These are phyloP conservation scores for Aureobasidium namibiae DNA, from an alignment of 2,329 filamentous ascomycete species.

Conservation along the genomic window DNA sequence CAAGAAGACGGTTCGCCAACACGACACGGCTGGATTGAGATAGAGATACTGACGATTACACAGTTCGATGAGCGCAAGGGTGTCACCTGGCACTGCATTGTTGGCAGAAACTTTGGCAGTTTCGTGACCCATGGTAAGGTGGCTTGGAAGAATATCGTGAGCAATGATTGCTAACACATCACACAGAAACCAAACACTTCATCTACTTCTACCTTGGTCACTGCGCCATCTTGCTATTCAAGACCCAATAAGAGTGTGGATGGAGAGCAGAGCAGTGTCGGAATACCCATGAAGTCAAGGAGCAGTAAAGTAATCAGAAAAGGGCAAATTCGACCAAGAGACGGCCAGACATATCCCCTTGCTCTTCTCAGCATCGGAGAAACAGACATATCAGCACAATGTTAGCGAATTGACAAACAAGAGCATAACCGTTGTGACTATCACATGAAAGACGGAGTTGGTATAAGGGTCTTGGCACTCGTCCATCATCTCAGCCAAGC, in stretches of 20 bases:
- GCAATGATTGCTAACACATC: constrained; percentile 18
- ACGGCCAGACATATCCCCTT: background rate
- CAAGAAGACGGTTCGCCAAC: constrained; percentile 67
- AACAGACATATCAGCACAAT: background rate
- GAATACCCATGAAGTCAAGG: constrained; percentile 1
- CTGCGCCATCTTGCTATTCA: constrained; percentile 96
- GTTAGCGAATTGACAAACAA: background rate
- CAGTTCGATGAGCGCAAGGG: constrained; percentile 97
- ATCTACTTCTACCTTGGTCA: constrained; percentile 99
- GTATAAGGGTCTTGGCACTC: background rate
- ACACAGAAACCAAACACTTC: constrained; percentile 93
- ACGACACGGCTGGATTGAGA: background rate
- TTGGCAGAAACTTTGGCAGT: constrained; percentile 96
- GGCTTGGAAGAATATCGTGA: background rate
- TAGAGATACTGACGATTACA: background rate
- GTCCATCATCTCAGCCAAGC: background rate
- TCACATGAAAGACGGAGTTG: background rate
- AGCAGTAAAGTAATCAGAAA: background rate
- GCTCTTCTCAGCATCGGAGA: background rate
- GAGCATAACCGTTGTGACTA: background rate
- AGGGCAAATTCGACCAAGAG: background rate
- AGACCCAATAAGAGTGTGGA: constrained; percentile 66
- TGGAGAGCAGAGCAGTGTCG: background rate
- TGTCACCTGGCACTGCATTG: constrained; percentile 98
- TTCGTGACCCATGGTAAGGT: constrained; percentile 90